Evolutionary conservation across 768 basidiomycete genomes (phyloP).

Genomic region (Xerocomellus amylosporus): DNA sequence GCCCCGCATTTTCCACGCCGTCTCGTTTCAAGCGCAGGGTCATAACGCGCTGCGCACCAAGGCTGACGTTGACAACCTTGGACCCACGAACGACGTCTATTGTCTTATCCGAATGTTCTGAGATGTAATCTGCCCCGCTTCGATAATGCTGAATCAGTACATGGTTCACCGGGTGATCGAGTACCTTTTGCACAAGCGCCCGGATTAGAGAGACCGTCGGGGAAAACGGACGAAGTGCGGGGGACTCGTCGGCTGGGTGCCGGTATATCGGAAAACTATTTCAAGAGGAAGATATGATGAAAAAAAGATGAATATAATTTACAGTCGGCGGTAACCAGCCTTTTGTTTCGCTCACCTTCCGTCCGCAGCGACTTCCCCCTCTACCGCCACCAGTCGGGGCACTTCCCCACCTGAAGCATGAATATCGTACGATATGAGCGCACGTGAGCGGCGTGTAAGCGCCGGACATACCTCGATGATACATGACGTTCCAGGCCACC

Average conservation of each 20-base stretch:
- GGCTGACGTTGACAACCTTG: slow-evolving; percentile 75
- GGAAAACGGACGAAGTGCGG: slow-evolving; percentile 63
- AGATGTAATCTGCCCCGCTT: slow-evolving; percentile 76
- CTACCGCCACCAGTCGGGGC: slow-evolving; percentile 60
- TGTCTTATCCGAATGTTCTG: slow-evolving; percentile 86
- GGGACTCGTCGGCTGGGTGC: slow-evolving; percentile 78
- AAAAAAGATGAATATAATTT: not conserved
- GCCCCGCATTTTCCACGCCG: slow-evolving; percentile 18
- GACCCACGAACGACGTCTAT: slow-evolving; percentile 75
- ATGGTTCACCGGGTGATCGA: slow-evolving; percentile 73
- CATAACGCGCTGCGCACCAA: slow-evolving; percentile 78
- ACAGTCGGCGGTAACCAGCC: slow-evolving; percentile 11
- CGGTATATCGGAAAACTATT: slow-evolving; percentile 74
- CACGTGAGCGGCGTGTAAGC: not conserved
- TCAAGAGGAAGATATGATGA: not conserved
- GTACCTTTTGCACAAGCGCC: slow-evolving; percentile 53
- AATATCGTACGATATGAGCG: slow-evolving; percentile 2
- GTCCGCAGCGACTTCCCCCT: slow-evolving; percentile 51
- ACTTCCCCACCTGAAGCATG: slow-evolving; percentile 64
- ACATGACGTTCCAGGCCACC: slow-evolving; percentile 72
- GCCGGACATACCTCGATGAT: slow-evolving; percentile 58
- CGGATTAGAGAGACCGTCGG: slow-evolving; percentile 67
- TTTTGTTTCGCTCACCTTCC: slow-evolving; percentile 40
- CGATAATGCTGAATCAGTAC: slow-evolving; percentile 83
- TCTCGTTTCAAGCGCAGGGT: slow-evolving; percentile 67